These are phyloP conservation scores for Maudiozyma serrabonitensis DNA, from an alignment of 805 yeast species.

Conservation along the genomic window DNA sequence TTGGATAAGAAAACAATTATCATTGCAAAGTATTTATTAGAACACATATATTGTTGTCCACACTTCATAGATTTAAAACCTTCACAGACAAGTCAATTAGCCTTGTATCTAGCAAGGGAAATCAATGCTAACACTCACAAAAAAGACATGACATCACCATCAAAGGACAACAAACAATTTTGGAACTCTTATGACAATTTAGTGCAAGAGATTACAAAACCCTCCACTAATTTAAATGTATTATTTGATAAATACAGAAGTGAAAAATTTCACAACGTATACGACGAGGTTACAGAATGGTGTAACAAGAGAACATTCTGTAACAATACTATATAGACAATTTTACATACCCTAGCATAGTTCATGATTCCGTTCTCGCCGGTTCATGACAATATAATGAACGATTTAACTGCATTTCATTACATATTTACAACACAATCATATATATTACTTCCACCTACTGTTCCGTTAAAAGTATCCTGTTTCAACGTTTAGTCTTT, in stretches of 20 bases:
- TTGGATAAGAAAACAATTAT: constrained; percentile 67
- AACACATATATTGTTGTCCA: constrained; percentile 66
- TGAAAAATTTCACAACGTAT: constrained; percentile 13
- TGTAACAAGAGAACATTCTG: constrained; percentile 3
- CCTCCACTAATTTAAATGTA: constrained; percentile 24
- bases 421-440: no score
- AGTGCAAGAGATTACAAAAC: constrained; percentile 24
- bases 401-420: no score
- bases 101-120: constrained; percentile 70
- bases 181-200: constrained; percentile 13
- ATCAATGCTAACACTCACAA: constrained; percentile 25
- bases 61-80: constrained; percentile 65
- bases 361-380: no score
- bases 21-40: constrained; percentile 72
- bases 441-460: no score
- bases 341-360: no score
- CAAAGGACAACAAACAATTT: constrained; percentile 12
- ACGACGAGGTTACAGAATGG: constrained; percentile 12
- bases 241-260: constrained; percentile 13
- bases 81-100: constrained; percentile 70
- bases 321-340: no score
- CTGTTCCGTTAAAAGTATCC: no score
- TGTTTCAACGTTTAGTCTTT: no score
- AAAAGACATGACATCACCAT: constrained; percentile 7
- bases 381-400: no score